phyloP scores from a whole-genome alignment of 495 filamentous ascomycete genomes.

The Sphaerosporella brunnea region DNA sequence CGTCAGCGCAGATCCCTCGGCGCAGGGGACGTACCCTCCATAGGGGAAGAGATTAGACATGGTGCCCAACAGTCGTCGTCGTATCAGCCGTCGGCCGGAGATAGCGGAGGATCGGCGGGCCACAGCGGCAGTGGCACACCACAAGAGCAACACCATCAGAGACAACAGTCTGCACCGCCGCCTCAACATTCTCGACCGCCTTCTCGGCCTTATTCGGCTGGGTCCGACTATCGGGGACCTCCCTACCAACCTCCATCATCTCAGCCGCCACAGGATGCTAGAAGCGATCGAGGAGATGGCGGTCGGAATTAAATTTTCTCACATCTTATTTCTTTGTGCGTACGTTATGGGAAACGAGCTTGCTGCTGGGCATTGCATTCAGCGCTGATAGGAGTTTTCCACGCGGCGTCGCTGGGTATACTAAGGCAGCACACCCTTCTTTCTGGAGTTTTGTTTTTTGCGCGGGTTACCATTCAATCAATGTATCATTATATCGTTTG shows the following conservation, averaged over 20 bases:
- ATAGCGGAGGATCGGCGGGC: constrained; percentile 5
- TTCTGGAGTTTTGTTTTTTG: constrained; percentile 22
- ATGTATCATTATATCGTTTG: constrained; percentile 9
- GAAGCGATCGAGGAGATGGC: constrained; percentile 13
- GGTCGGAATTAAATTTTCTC: not conserved
- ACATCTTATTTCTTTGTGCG: not conserved
- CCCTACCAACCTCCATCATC: constrained; percentile 15
- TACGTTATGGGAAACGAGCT: not conserved
- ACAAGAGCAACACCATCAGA: constrained; percentile 23
- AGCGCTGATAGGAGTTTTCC: no score
- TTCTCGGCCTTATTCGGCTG: constrained; percentile 25
- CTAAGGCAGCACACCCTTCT: not conserved
- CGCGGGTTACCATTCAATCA: constrained; percentile 12
- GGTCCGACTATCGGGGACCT: constrained; percentile 17
- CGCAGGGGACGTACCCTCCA: not conserved
- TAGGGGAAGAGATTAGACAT: constrained; percentile 1
- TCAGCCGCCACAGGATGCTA: constrained; percentile 18
- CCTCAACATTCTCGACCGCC: constrained; percentile 11
- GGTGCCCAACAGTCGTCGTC: not conserved
- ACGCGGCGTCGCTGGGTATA: no score
- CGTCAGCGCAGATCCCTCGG: constrained; percentile 31
- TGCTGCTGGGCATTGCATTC: no score
- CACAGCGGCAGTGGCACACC: constrained; percentile 4
- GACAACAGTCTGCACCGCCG: constrained; percentile 22
- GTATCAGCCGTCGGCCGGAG: constrained; percentile 9